Evolutionary conservation across 345 rosid genomes (phyloP), one percentile per base, ranked within the genome.

Genomic region (Linum usitatissimum): DNA sequence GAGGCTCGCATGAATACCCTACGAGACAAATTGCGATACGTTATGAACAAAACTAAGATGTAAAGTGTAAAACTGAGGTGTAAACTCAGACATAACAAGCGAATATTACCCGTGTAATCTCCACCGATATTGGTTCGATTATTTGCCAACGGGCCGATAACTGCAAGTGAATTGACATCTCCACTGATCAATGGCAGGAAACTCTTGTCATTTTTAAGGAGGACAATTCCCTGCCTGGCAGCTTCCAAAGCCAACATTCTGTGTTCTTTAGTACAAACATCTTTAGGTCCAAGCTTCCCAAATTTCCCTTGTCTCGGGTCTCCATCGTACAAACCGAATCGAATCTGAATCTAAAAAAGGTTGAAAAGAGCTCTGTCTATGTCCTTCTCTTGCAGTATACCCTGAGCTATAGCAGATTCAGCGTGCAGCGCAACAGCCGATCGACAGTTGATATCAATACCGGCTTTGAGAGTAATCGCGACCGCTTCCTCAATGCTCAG

Each of bases 401-500:
- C 76, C 28, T 64, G 7, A 23, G 68, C 59, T 42, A 72, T 38
- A 0, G 76, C 71, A 13, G 64, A 54, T 68, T 67, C 68, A 63
- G 68, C 76, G 53, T 67, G 12, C 51, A 68, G 66, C 19, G 48
- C 18, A 53, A 58, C 71, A 55, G 68, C 62, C 18, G 76, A 21
- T 6, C 76, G 68, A 30, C 76, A 72, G 55, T 67, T 63, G 9
- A 60, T 72, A 49, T 72, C 76, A 66, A 39, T 30, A 84, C 96
- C 98, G 78, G 98, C 95, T 84, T 92, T 81, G 45, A 87, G 78
- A 71, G 85, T 81, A 72, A 72, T 81, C 14, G 93, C 93, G 59
- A 81, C 95, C 55, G 96, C 92, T 57, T 92, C 95, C 59, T 74
- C n/a, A n/a, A n/a, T n/a, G n/a, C n/a, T n/a, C n/a, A n/a, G n/a